Conservation (phyloP, 1,284 basidiomycete genomes). For the Cerrena zonata region DNA sequence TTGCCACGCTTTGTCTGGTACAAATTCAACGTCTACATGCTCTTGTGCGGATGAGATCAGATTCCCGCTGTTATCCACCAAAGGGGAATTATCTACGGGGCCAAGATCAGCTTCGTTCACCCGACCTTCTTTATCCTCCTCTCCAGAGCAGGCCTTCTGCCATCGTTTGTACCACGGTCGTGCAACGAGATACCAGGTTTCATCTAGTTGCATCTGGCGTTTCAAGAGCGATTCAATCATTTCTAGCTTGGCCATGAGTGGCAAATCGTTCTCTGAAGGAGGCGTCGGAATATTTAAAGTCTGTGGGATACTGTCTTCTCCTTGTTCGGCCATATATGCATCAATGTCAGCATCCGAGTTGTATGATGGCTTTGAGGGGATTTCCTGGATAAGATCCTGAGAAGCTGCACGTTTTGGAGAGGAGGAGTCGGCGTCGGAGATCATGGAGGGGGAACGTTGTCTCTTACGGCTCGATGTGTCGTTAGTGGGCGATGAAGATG, state of each 20-base stretch:
- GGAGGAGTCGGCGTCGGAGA: constrained; percentile 50
- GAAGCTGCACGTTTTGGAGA: constrained; percentile 69
- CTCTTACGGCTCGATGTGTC: constrained; percentile 36
- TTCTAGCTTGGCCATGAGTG: constrained; percentile 42
- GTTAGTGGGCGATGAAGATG: constrained; percentile 23
- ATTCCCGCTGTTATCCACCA: constrained; percentile 53
- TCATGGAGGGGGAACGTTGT: constrained; percentile 46
- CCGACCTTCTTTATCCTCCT: constrained; percentile 59
- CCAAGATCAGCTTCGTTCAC: constrained; percentile 60
- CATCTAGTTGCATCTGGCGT: constrained; percentile 51
- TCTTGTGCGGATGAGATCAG: constrained; percentile 49
- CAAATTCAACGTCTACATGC: constrained; percentile 71
- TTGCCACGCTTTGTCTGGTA: constrained; percentile 72
- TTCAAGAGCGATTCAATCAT: constrained; percentile 44
- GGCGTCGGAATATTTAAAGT: constrained; percentile 18
- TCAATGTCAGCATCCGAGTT: constrained; percentile 40
- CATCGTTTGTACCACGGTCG: constrained; percentile 70
- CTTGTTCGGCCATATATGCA: constrained; percentile 68
- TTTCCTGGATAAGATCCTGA: constrained; percentile 44
- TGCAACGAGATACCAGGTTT: constrained; percentile 76
- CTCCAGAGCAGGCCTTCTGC: constrained; percentile 63
- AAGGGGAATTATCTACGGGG: constrained; percentile 65
- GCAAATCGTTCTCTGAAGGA: constrained; percentile 17
- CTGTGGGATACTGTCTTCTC: constrained; percentile 33
- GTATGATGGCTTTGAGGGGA: constrained; percentile 12